Base-by-base conservation (phyloP, 306 rosid species). In the Corylus americana region DNA sequence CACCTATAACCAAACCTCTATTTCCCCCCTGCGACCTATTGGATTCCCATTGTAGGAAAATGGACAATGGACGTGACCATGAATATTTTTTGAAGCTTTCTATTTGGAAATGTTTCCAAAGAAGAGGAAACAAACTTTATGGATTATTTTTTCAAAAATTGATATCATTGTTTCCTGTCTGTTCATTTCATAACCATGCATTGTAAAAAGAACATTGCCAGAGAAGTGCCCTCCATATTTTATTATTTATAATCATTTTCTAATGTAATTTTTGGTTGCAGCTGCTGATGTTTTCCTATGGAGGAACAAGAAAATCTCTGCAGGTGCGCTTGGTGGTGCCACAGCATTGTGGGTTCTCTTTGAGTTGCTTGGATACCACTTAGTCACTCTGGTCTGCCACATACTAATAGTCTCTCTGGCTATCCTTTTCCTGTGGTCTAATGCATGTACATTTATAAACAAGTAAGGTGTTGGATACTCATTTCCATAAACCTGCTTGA, bases 221-320 rank as follows among this genome's bases (percentile, higher is more conserved):
- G 7, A 18, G 48, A 2, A 10, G 18, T 42, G 51, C 51, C 14
- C 39, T 11, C 54, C 29, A 16, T 22, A 7, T 70, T 35, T 64
- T 45, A 48, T 10, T 27, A 20, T 9, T 35, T 35, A 22, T 51
- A 35, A 57, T 17, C 14, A 66, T 78, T 74, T 44, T 79, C 73
- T 82, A 81, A 76, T 58, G 58, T n/a, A 18, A 13, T 55, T 61
- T 44, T 78, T 75, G 1, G 11, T 85, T 86, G 88, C 93, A 93
- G 98, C 88, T 80, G 98, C 95, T 72, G 95, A 93, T 89, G 93
- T 93, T 63, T 80, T 93, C 81, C 85, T 93, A 27, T 93, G 98
- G 98, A 90, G 92, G 87, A 87, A 91, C 85, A 92, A 87, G 91
- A 93, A 80, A 81, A 70, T 76, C 70, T 89, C 97, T 48, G 92